Percentiles rank a stretch among this genome's conserved stretches.
Conservation (phyloP, 257 asterid species). For the Solanum stenotomum region DNA sequence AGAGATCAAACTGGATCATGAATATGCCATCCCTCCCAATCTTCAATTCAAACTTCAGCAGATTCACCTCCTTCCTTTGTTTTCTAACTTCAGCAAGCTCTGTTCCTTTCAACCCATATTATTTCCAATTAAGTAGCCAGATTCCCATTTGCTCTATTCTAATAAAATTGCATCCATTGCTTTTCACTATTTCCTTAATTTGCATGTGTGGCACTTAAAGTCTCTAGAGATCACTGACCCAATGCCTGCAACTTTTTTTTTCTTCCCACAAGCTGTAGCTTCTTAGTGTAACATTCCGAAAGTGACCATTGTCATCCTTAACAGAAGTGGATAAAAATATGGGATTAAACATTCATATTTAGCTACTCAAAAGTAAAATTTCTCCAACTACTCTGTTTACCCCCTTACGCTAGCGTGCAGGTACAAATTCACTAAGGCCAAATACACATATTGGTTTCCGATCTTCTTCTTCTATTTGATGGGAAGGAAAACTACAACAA, state of each 20-base stretch:
- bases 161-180: not conserved
- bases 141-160: not conserved
- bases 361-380: not conserved
- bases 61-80: not conserved
- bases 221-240: not conserved
- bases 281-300: not conserved
- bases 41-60: not conserved
- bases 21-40: not conserved
- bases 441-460: not conserved
- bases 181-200: not conserved
- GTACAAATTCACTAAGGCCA: not conserved
- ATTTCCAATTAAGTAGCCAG: not conserved
- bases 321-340: not conserved
- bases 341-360: not conserved
- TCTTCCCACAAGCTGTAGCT: not conserved
- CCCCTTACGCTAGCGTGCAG: not conserved
- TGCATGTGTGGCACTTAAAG: not conserved
- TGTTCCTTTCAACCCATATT: not conserved
- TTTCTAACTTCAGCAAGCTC: not conserved
- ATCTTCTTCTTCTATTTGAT: not conserved
- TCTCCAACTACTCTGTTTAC: not conserved
- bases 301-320: not conserved
- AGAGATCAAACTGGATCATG: not conserved
- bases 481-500: not conserved
- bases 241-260: not conserved